Conservation (phyloP, 768 basidiomycete genomes). For the Neoboletus subvelutipes region DNA sequence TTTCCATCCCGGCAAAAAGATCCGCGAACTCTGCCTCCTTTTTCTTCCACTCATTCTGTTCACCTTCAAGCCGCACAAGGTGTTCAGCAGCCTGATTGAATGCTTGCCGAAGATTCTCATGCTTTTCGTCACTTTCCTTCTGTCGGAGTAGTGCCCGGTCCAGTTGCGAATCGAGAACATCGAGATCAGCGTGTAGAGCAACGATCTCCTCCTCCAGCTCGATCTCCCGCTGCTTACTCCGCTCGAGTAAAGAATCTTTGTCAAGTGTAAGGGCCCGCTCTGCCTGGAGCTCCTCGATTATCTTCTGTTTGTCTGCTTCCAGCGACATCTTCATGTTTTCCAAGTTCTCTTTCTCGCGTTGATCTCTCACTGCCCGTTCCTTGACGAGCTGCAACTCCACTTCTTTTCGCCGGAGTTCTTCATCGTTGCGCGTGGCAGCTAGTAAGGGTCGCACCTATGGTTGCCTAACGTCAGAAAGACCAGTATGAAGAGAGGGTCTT, state of each 20-base stretch:
- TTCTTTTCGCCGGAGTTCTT: conserved; percentile 86
- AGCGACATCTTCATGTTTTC: conserved; percentile 80
- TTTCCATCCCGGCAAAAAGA: conserved; percentile 56
- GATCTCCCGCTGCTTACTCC: conserved; percentile 81
- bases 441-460: conserved; percentile 85
- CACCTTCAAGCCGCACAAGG: conserved; percentile 75
- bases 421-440: conserved; percentile 89
- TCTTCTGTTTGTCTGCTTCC: conserved; percentile 78
- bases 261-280: conserved; percentile 79
- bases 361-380: conserved; percentile 86
- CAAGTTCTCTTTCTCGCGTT: conserved; percentile 73
- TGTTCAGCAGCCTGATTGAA: conserved; percentile 88
- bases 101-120: conserved; percentile 63
- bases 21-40: conserved; percentile 64
- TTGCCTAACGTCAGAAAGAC: conserved; percentile 8
- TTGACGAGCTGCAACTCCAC: conserved; percentile 76
- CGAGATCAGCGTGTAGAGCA: conserved; percentile 78
- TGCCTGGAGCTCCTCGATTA: conserved; percentile 78
- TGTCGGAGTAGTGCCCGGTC: conserved; percentile 76
- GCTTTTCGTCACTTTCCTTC: conserved; percentile 78
- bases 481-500: background rate
- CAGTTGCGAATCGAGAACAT: conserved; percentile 81
- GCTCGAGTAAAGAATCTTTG: conserved; percentile 78
- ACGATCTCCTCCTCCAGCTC: conserved; percentile 84
- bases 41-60: conserved; percentile 64